phyloP scores from a whole-genome alignment of 768 basidiomycete genomes.

The Lactifluus subvellereus region DNA sequence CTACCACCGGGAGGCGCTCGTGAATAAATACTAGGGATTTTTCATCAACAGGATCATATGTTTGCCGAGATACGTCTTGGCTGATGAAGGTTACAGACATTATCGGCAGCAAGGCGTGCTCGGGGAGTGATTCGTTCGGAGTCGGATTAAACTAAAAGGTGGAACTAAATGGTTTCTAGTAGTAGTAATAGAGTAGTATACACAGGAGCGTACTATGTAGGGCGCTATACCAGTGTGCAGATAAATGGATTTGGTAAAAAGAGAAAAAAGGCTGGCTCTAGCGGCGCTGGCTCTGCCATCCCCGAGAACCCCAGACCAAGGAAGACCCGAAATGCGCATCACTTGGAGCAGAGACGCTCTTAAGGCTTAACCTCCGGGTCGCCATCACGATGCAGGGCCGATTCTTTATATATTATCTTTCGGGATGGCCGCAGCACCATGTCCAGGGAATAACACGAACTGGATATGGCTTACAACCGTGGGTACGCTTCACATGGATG shows the following conservation, averaged over 20 bases:
- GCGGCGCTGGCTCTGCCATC: background rate
- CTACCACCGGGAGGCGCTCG: too few species aligned
- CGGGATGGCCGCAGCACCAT: background rate
- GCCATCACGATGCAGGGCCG: background rate
- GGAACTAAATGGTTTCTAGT: too few species aligned
- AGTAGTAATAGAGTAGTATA: too few species aligned
- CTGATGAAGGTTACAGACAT: background rate
- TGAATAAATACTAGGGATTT: too few species aligned
- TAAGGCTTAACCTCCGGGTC: background rate
- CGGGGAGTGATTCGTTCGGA: too few species aligned
- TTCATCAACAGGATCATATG: slow-evolving; percentile 13
- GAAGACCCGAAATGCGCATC: background rate
- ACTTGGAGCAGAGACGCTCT: background rate
- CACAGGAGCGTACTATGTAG: too few species aligned
- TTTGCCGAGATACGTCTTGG: slow-evolving; percentile 22
- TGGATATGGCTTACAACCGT: background rate
- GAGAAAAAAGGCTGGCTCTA: background rate
- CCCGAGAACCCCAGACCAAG: background rate
- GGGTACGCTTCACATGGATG: background rate
- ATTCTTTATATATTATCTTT: background rate
- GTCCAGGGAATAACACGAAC: background rate
- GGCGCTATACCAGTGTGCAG: background rate
- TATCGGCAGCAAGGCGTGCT: too few species aligned
- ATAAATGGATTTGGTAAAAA: background rate
- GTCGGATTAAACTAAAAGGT: too few species aligned